A percentile compares a stretch with the other conserved stretches of the same genome.
phyloP scores from a whole-genome alignment of 306 rosid species.

The Trifolium fragiferum region DNA sequence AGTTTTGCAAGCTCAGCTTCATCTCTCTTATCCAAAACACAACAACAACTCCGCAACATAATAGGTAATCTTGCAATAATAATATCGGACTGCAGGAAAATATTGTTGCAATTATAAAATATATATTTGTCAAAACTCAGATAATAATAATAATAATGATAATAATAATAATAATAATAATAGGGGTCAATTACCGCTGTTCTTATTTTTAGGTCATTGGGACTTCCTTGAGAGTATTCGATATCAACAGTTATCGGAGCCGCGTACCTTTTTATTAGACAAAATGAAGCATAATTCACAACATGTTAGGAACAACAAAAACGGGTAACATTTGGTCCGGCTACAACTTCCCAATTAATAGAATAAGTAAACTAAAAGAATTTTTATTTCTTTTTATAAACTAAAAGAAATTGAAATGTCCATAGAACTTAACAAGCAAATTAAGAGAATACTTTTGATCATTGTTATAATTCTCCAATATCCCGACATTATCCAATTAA shows the following conservation, averaged over 20 bases:
- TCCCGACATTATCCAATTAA: slow-evolving; percentile 21
- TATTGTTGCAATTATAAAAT: slow-evolving; percentile 20
- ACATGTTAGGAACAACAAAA: slow-evolving; percentile 32
- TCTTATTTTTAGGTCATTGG: slow-evolving; percentile 39
- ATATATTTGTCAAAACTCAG: slow-evolving; percentile 31
- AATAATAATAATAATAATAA: neutral
- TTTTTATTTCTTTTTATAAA: too few species aligned
- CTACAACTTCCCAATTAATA: slow-evolving; percentile 7
- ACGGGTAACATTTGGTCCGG: neutral
- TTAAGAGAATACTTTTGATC: slow-evolving; percentile 24
- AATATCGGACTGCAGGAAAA: slow-evolving; percentile 48
- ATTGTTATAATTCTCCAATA: slow-evolving; percentile 9
- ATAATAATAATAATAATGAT: neutral
- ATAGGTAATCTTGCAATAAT: slow-evolving; percentile 85
- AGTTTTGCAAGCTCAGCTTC: slow-evolving; percentile 86
- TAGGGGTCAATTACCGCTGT: slow-evolving; percentile 51
- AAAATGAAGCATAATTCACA: slow-evolving; percentile 3
- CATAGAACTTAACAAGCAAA: slow-evolving; percentile 6
- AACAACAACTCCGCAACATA: slow-evolving; percentile 80
- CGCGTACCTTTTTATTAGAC: slow-evolving; percentile 58
- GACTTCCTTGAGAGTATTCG: slow-evolving; percentile 65
- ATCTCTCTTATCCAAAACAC: slow-evolving; percentile 69
- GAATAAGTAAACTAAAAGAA: slow-evolving; percentile 26
- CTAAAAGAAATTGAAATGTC: slow-evolving; percentile 23
- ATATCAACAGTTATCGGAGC: slow-evolving; percentile 78